Base-by-base conservation (phyloP, 805 yeast species). In the Yueomyces sp. region DNA sequence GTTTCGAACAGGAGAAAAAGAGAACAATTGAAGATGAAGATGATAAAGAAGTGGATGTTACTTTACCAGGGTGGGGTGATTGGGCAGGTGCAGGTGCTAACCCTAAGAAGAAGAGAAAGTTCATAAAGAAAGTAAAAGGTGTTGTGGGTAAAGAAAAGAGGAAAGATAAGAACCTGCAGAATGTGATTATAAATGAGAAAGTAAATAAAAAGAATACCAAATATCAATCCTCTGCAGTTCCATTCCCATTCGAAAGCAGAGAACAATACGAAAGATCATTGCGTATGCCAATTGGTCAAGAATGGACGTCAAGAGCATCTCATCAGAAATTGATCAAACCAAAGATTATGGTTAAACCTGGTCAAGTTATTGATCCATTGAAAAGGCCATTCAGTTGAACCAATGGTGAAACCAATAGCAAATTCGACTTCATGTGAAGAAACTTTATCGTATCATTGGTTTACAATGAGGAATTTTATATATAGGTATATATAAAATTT, bases 1-100 rank as follows among this genome's bases (percentile, higher is more conserved):
- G 87, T 51, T 92, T 92, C 60, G 77, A 76, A 49, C 72, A 67
- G 11, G 97, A 88, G 53, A 92, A 90, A 66, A 67, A 69, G 45
- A 71, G 75, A 51, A 74, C 74, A 9, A 69, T 72, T 4, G 73
- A 67, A 39, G 87, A 82, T 40, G 96, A 90, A 61, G 96, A 78
- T 45, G 96, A 90, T 62, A 73, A 85, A 57, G 87, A 81, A 54
- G 80, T 82, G 46, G 95, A 88, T 58, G 65, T 82, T 40, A 81
- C 95, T 0, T 64, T 88, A 42, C 97, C 96, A 3, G 98, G 98
- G 1, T 92, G 97, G 96, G 97, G 97, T 40, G 84, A 82, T 39
- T 92, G 98, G 98, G 83, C 90, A 8, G 71, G 72, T 26, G 58
- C 65, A 8, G 69, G 70, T 27, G 57, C 64, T 11, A 63, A 59